Evolutionary conservation across 257 asterid species (phyloP).

Genomic region (Solanum sejunctum): DNA sequence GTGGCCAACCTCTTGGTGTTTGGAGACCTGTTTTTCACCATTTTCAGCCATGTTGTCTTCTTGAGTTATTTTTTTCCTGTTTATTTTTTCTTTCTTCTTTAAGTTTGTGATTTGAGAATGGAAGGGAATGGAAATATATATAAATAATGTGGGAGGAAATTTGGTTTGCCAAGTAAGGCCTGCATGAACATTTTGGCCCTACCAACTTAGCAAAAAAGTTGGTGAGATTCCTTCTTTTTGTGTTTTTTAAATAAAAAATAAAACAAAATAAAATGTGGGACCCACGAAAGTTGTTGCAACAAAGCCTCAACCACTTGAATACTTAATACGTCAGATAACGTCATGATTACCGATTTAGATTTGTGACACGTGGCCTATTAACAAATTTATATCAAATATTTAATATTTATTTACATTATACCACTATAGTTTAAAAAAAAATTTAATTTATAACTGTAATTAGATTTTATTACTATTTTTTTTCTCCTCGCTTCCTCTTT

Average conservation of each 20-base stretch:
- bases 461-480: no score
- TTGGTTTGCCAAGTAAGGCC: not conserved
- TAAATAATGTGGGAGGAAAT: not conserved
- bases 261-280: not conserved
- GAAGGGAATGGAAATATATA: not conserved
- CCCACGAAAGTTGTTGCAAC: not conserved
- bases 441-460: no score
- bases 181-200: not conserved
- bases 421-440: no score
- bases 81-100: not conserved
- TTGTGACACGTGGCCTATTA: not conserved
- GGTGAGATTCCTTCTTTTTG: slow-evolving; percentile 16
- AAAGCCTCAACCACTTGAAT: not conserved
- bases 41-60: slow-evolving; percentile 1
- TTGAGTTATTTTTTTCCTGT: not conserved
- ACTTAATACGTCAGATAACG: not conserved
- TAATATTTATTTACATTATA: no score
- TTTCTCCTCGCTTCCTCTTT: no score
- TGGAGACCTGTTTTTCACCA: slow-evolving; percentile 15
- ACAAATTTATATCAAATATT: no score
- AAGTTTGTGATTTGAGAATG: not conserved
- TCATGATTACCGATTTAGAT: not conserved
- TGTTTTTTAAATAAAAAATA: not conserved
- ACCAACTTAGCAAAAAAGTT: slow-evolving; percentile 32
- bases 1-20: slow-evolving; percentile 86